Evolutionary conservation across 2,329 filamentous ascomycete genomes (phyloP), one percentile per base, ranked within the genome.

Genomic region (Chaetomiaceae sp.): DNA sequence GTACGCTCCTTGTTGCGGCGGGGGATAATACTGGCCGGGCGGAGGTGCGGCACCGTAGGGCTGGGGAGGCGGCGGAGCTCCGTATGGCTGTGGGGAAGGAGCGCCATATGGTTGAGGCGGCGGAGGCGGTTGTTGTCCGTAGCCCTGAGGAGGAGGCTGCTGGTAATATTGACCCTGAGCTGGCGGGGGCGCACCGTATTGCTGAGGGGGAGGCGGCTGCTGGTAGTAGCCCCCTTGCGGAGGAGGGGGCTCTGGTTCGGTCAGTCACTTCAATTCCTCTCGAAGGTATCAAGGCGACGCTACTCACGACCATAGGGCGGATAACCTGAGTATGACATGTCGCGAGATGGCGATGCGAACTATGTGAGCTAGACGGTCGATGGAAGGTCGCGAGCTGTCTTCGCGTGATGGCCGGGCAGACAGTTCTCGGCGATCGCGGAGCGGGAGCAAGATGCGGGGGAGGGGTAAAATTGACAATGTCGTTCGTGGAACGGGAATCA

Each of bases 221-320:
- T 63, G 68, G 51, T 62, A 64, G 47, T 68, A 66, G 33, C 62
- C 61, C 42, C 64, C 60, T 40, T 63, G 63, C 22, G 56, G 62
- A 23, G 64, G 65, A 45, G 66, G 64, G 9, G 65, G 61, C 15
- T 64, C 61, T 56, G 53, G 7, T 40, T 42, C 29, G 25, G 50
- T 54, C 25, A 57, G 52, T 45, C 14, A 12, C 37, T 39, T 38
- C 27, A 4, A 4, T 40, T 39, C n/a, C 12, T 15, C 15, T 14
- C 19, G 37, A 48, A 14, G 33, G 4, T 11, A 14, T 3, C 31
- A n/a, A n/a, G n/a, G n/a, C n/a, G n/a, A n/a, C 36, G 43, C 17
- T 12, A 67, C 68, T 63, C 59, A 71, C 69, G 68, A 54, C 67
- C 66, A 55, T 70, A 71, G 25, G 68, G 65, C 19, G 65, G 66